Conservation (phyloP, 192 early-diverging fungal species). For the Coemansia sp. region DNA sequence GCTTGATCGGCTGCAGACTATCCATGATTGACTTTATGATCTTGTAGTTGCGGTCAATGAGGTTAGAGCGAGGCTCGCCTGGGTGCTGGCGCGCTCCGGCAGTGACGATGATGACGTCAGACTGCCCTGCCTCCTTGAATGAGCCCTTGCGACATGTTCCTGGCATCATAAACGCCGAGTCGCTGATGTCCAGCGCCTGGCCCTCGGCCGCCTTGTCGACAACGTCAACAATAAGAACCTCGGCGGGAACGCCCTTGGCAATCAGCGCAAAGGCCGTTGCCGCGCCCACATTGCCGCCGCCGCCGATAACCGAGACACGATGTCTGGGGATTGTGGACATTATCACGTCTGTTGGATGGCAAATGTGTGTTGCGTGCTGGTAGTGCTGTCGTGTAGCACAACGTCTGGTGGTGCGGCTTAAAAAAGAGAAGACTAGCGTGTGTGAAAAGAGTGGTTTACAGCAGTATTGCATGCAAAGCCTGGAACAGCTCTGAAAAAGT, state of each 20-base stretch:
- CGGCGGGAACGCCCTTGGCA: constrained; percentile 67
- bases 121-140: constrained; percentile 74
- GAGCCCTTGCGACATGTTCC: constrained; percentile 63
- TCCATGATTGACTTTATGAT: constrained; percentile 74
- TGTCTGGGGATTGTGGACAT: constrained; percentile 35
- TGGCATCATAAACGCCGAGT: constrained; percentile 71
- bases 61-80: constrained; percentile 68
- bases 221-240: constrained; percentile 75
- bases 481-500: neutral
- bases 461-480: constrained; percentile 2
- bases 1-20: constrained; percentile 73
- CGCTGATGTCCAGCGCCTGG: constrained; percentile 82
- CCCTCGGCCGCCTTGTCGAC: constrained; percentile 65
- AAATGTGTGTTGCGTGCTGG: neutral
- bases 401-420: neutral
- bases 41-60: constrained; percentile 79
- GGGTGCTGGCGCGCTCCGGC: constrained; percentile 84
- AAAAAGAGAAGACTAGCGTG: neutral
- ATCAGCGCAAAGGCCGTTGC: constrained; percentile 72
- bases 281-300: constrained; percentile 78
- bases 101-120: constrained; percentile 81
- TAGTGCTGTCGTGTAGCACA: neutral
- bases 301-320: constrained; percentile 66
- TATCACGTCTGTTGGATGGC: neutral
- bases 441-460: constrained; percentile 3